A percentile compares a stretch with the other conserved stretches of the same genome.
Evolutionary conservation across 495 filamentous ascomycete genomes (phyloP).

Genomic region (Penicillium robsamsonii): DNA sequence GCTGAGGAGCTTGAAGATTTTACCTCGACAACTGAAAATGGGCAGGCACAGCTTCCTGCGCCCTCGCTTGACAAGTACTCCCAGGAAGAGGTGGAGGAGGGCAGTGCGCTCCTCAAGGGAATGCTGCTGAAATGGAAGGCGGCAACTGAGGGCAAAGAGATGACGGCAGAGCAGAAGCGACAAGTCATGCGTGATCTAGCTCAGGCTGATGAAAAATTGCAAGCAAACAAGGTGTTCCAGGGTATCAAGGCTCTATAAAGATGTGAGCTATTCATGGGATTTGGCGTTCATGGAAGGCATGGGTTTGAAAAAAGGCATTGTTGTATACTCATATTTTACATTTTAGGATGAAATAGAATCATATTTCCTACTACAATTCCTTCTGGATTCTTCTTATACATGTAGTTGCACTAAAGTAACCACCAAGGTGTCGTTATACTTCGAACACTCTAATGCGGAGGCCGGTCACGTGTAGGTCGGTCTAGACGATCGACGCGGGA

Average conservation of each 20-base stretch:
- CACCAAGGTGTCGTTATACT: not conserved
- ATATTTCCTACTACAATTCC: not conserved
- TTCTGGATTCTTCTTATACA: not conserved
- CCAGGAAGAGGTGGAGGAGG: constrained; percentile 86
- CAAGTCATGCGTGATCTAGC: constrained; percentile 77
- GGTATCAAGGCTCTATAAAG: constrained; percentile 73
- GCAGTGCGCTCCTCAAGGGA: constrained; percentile 81
- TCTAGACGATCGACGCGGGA: constrained; percentile 22
- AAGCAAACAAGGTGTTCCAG: constrained; percentile 85
- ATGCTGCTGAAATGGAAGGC: constrained; percentile 86
- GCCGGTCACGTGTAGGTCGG: constrained; percentile 26
- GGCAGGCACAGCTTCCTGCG: constrained; percentile 51
- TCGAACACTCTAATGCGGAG: constrained; percentile 1
- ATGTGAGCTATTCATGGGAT: constrained; percentile 12
- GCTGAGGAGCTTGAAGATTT: constrained; percentile 98
- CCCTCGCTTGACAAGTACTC: constrained; percentile 55
- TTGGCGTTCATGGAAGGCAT: constrained; percentile 15
- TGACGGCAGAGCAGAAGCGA: constrained; percentile 78
- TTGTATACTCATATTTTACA: constrained; percentile 1
- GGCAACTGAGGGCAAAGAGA: constrained; percentile 60
- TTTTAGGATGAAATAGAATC: not conserved
- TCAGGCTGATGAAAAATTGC: constrained; percentile 63
- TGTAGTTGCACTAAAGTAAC: not conserved
- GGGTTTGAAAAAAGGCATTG: constrained; percentile 2
- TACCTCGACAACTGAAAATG: constrained; percentile 56